phyloP scores from a whole-genome alignment of 2,329 filamentous ascomycete species.

The Fusarium tupiense region DNA sequence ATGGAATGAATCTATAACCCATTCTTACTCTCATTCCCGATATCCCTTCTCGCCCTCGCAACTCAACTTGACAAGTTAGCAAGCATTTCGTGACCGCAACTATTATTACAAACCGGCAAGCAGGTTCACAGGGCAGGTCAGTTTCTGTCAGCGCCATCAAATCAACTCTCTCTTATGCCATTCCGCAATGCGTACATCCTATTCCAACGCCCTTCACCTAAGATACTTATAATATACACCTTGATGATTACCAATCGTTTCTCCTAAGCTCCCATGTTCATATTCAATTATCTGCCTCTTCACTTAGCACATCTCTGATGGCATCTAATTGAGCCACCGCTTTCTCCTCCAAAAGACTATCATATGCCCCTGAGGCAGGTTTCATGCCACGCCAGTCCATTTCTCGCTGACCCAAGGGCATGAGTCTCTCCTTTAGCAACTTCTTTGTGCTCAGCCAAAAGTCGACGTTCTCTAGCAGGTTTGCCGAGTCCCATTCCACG shows the following conservation, averaged over 20 bases:
- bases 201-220: conserved; percentile 40
- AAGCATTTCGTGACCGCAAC: neutral
- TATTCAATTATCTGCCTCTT: conserved; percentile 56
- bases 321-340: conserved; percentile 75
- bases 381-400: conserved; percentile 65
- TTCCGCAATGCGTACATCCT: conserved; percentile 35
- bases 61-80: neutral
- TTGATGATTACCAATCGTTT: conserved; percentile 25
- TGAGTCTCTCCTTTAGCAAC: conserved; percentile 75
- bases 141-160: conserved; percentile 11
- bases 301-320: conserved; percentile 64
- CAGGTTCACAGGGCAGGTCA: neutral
- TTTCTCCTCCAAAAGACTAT: conserved; percentile 79
- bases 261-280: conserved; percentile 3
- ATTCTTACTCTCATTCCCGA: conserved; percentile 13
- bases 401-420: conserved; percentile 79
- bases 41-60: neutral
- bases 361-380: conserved; percentile 52
- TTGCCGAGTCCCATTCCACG: conserved; percentile 78
- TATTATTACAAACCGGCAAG: neutral
- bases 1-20: conserved; percentile 19
- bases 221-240: conserved; percentile 40
- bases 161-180: conserved; percentile 24
- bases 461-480: conserved; percentile 83
- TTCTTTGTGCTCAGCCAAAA: conserved; percentile 78